A percentile compares a stretch with the other conserved stretches of the same genome.
phyloP scores from a whole-genome alignment of 1,139 yeast genomes.

The Nakaseomyces kungkrabaensis region DNA sequence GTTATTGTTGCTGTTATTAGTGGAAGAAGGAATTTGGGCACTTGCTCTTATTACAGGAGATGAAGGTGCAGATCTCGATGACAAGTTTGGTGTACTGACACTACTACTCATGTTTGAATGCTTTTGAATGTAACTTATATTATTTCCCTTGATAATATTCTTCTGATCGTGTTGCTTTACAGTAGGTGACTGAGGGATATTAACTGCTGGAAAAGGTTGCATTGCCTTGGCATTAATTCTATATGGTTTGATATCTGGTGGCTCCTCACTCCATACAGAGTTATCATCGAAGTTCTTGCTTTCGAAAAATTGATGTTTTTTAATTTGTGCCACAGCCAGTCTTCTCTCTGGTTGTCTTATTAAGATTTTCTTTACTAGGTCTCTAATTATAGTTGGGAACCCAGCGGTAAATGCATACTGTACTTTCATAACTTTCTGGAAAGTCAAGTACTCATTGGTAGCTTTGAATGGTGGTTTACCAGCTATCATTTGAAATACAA shows the following conservation, averaged over 20 bases:
- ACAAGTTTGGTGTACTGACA: conserved; percentile 1
- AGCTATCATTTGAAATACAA: conserved; percentile 78
- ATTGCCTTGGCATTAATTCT: conserved; percentile 39
- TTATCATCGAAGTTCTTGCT: conserved; percentile 50
- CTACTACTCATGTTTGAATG: not conserved
- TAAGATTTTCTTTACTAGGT: conserved; percentile 56
- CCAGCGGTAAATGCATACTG: conserved; percentile 74
- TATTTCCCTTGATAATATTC: not conserved
- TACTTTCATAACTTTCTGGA: conserved; percentile 75
- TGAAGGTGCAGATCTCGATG: not conserved
- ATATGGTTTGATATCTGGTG: conserved; percentile 75
- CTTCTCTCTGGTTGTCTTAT: conserved; percentile 59
- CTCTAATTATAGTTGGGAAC: conserved; percentile 58
- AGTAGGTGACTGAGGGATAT: not conserved
- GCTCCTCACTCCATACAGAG: conserved; percentile 54
- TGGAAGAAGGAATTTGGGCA: not conserved
- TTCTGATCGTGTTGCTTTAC: not conserved
- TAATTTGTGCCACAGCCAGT: conserved; percentile 57
- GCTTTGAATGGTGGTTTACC: conserved; percentile 95
- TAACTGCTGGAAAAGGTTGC: conserved; percentile 31
- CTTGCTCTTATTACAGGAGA: not conserved
- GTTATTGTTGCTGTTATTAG: not conserved
- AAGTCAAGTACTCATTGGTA: conserved; percentile 78
- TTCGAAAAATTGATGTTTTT: conserved; percentile 65
- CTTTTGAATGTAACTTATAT: not conserved